Conservation (phyloP, 768 basidiomycete genomes). For the Mycena leptocephala region DNA sequence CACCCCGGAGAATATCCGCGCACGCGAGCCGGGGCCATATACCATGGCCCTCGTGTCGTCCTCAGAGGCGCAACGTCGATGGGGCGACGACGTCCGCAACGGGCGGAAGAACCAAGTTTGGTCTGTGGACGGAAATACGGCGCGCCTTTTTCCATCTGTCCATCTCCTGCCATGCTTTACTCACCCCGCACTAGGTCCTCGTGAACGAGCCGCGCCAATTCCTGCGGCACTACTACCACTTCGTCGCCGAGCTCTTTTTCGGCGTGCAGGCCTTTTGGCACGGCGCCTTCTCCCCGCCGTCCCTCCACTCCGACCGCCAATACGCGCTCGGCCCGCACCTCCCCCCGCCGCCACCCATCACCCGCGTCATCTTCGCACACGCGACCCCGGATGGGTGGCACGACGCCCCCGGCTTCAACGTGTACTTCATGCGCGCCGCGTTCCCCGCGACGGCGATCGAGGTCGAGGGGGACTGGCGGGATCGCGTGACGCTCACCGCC, state of each 20-base stretch:
- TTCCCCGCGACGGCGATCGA: conserved; percentile 84
- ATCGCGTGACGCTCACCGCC: conserved; percentile 62
- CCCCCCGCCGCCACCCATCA: conserved; percentile 67
- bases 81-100: conserved; percentile 62
- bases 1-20: conserved; percentile 75
- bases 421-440: conserved; percentile 81
- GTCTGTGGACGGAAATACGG: conserved; percentile 82
- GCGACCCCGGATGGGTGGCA: conserved; percentile 75
- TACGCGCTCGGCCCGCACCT: no score
- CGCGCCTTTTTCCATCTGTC: conserved; percentile 43
- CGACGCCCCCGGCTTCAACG: conserved; percentile 85
- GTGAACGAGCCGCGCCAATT: conserved; percentile 85
- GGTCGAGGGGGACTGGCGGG: conserved; percentile 79
- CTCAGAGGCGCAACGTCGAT: conserved; percentile 71
- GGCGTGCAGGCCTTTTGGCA: conserved; percentile 85
- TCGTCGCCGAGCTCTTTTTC: conserved; percentile 86
- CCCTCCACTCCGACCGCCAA: no score
- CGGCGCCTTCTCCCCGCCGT: conserved; percentile 53
- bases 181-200: conserved; percentile 60
- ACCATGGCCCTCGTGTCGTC: conserved; percentile 77
- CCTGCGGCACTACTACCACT: conserved; percentile 91
- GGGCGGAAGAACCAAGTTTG: conserved; percentile 67
- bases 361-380: conserved; percentile 83
- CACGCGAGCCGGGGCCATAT: conserved; percentile 76
- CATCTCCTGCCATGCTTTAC: neutral